Conservation (phyloP, 140 eudicot genomes). For the Eryngium alpinum region DNA sequence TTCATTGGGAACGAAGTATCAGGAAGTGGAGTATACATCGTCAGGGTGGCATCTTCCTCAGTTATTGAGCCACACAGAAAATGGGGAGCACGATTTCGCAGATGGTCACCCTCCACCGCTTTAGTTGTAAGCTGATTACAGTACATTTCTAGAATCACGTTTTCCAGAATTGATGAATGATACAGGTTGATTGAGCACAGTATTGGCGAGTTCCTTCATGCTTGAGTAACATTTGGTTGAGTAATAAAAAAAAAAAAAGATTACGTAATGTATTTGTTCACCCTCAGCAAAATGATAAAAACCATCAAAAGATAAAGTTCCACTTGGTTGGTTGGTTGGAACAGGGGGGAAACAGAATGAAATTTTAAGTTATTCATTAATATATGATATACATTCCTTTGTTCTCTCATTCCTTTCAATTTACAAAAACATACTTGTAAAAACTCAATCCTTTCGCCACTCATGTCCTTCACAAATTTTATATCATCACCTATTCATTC, state of each 20-base stretch:
- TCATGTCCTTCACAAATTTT: no score
- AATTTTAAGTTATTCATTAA: no score
- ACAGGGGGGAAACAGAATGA: neutral
- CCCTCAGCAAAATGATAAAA: neutral
- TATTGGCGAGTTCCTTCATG: neutral
- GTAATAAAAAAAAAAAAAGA: neutral
- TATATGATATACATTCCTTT: no score
- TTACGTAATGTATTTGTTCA: neutral
- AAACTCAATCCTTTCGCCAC: no score
- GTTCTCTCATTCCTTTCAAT: no score
- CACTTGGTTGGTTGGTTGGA: neutral
- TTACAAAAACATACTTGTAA: no score
- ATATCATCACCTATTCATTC: no score
- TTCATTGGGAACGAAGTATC: conserved; percentile 45
- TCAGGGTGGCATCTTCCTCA: conserved; percentile 50
- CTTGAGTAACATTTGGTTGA: neutral
- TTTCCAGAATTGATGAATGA: neutral
- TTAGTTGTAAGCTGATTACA: conserved; percentile 57
- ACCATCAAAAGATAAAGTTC: neutral
- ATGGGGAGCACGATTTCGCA: conserved; percentile 67
- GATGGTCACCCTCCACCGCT: conserved; percentile 62
- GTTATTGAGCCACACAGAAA: conserved; percentile 67
- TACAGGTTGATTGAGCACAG: neutral
- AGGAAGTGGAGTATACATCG: conserved; percentile 41
- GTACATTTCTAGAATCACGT: neutral